A percentile compares a stretch with the other conserved stretches of the same genome.
Evolutionary conservation across 495 filamentous ascomycete genomes (phyloP).

Genomic region (Xylaria cubensis): DNA sequence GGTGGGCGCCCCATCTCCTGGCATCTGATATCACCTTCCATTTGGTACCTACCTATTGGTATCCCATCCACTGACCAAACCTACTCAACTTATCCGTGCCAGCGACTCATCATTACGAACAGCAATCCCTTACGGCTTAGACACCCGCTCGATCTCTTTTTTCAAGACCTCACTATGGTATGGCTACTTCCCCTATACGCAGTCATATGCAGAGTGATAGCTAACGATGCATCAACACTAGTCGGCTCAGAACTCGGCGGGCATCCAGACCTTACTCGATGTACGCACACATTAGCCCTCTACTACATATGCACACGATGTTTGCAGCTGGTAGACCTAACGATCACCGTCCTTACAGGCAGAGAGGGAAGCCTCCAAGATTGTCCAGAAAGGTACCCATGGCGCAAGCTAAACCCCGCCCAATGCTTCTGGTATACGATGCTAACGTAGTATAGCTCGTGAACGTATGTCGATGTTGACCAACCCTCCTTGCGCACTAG

Average conservation of each 20-base stretch:
- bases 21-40: slow-evolving; percentile 25
- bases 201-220: slow-evolving; percentile 12
- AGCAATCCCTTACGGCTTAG: background rate
- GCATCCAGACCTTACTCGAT: slow-evolving; percentile 98
- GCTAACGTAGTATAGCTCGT: slow-evolving; percentile 34
- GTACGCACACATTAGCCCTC: slow-evolving; percentile 66
- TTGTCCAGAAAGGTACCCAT: slow-evolving; percentile 87
- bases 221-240: slow-evolving; percentile 47
- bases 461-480: slow-evolving; percentile 47
- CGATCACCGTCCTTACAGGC: slow-evolving; percentile 62
- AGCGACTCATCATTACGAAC: background rate
- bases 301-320: background rate
- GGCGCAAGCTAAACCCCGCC: slow-evolving; percentile 12
- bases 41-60: background rate
- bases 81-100: slow-evolving; percentile 13
- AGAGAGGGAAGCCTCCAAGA: slow-evolving; percentile 98
- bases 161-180: slow-evolving; percentile 52
- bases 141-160: background rate
- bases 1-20: background rate
- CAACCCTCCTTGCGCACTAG: background rate
- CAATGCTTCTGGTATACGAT: no score
- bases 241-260: slow-evolving; percentile 98
- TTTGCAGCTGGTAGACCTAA: slow-evolving; percentile 25
- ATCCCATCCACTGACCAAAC: slow-evolving; percentile 9
- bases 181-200: background rate